Conservation (phyloP, 257 asterid species). For the Scutellaria minor region DNA sequence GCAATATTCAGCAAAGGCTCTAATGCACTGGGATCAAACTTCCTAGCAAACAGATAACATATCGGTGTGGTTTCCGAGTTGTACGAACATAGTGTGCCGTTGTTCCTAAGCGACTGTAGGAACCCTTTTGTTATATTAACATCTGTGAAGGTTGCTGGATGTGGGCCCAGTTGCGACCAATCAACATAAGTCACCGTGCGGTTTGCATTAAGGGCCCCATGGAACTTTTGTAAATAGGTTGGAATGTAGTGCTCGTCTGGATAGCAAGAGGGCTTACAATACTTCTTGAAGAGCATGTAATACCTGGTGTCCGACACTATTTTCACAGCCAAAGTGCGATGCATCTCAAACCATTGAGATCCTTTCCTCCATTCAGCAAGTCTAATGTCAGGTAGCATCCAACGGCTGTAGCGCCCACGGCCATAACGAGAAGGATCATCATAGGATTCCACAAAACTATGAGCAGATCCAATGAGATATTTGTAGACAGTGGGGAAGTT, state of each 20-base stretch:
- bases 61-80: conserved; percentile 49
- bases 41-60: conserved; percentile 88
- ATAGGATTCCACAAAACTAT: conserved; percentile 77
- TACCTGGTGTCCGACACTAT: conserved; percentile 75
- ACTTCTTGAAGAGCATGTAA: conserved; percentile 63
- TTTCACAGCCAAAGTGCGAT: conserved; percentile 67
- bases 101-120: conserved; percentile 59
- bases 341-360: conserved; percentile 95
- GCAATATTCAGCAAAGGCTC: conserved; percentile 66
- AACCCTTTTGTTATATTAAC: conserved; percentile 60
- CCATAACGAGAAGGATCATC: conserved; percentile 92
- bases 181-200: conserved; percentile 85
- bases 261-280: conserved; percentile 85
- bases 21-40: conserved; percentile 74
- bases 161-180: conserved; percentile 83
- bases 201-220: conserved; percentile 66
- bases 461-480: conserved; percentile 64
- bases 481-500: conserved; percentile 69
- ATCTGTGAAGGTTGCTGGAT: conserved; percentile 70
- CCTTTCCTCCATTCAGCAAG: conserved; percentile 94
- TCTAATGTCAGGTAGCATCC: conserved; percentile 71
- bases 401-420: conserved; percentile 85
- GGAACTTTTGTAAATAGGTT: conserved; percentile 65
- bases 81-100: conserved; percentile 63
- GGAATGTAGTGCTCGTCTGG: conserved; percentile 97